A percentile compares a stretch with the other conserved stretches of the same genome.
These are phyloP conservation scores for Phytophthora pini DNA, from an alignment of 352 stramenopile genomes.

Conservation along the genomic window DNA sequence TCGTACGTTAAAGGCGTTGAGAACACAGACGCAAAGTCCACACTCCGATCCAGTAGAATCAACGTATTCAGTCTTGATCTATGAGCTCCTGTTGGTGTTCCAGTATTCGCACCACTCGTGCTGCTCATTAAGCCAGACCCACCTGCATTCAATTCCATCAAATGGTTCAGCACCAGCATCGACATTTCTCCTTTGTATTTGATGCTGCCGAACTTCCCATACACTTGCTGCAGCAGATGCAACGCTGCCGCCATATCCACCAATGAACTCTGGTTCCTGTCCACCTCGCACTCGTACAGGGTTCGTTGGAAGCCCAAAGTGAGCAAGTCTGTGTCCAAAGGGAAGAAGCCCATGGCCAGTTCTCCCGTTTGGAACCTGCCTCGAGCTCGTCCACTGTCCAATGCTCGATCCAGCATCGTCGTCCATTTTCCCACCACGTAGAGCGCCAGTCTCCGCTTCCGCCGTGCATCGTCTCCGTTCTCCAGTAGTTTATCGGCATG, in stretches of 20 bases:
- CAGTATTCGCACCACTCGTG: conserved; percentile 1
- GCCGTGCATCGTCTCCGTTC: conserved; percentile 24
- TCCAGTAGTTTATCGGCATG: conserved; percentile 50
- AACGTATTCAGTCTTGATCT: conserved; percentile 57
- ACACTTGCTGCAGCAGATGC: conserved; percentile 59
- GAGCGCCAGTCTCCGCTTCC: conserved; percentile 34
- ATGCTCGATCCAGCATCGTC: conserved; percentile 51
- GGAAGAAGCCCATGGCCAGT: conserved; percentile 61
- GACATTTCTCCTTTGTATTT: conserved; percentile 84
- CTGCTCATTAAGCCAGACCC: conserved; percentile 24
- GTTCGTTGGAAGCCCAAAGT: conserved; percentile 62
- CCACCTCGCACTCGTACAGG: conserved; percentile 60
- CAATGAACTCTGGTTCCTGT: conserved; percentile 54
- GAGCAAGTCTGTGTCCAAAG: conserved; percentile 64
- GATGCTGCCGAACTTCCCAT: conserved; percentile 66
- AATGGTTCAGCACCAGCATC: conserved; percentile 68
- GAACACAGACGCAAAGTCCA: conserved; percentile 75
- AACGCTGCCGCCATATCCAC: conserved; percentile 59
- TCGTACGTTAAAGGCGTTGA: conserved; percentile 79
- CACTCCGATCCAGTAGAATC: conserved; percentile 70
- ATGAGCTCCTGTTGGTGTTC: neutral
- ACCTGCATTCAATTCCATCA: conserved; percentile 58
- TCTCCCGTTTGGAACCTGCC: conserved; percentile 50
- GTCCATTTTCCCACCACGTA: conserved; percentile 62
- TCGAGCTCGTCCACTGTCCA: conserved; percentile 41